Percentiles rank a stretch among this genome's conserved stretches.
These are phyloP conservation scores for Pilaira anomala DNA, from an alignment of 192 early-diverging fungal genomes.

Conservation along the genomic window DNA sequence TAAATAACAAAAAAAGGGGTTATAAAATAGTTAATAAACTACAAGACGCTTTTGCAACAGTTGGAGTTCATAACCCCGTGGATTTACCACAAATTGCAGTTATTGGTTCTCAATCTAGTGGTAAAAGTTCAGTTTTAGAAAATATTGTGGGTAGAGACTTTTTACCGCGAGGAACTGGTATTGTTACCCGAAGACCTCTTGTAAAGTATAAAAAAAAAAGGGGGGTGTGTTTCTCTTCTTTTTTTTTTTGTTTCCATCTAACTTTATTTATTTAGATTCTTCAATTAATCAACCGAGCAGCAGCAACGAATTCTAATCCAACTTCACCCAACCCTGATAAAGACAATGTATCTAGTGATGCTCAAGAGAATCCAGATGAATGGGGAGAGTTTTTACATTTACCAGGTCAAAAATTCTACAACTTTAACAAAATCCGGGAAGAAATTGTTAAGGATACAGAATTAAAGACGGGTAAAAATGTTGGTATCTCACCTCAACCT, in stretches of 20 bases:
- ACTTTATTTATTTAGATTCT: constrained; percentile 43
- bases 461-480: constrained; percentile 75
- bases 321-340: neutral
- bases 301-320: constrained; percentile 48
- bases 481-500: constrained; percentile 88
- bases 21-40: constrained; percentile 68
- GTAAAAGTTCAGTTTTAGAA: constrained; percentile 97
- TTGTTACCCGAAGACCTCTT: constrained; percentile 96
- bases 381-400: constrained; percentile 99
- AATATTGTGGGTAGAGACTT: constrained; percentile 99
- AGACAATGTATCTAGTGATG: constrained; percentile 1
- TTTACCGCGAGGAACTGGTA: constrained; percentile 93
- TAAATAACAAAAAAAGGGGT: neutral
- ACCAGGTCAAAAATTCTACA: constrained; percentile 92
- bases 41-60: constrained; percentile 88
- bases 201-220: constrained; percentile 38
- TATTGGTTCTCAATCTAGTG: constrained; percentile 83
- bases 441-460: constrained; percentile 96
- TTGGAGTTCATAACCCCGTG: constrained; percentile 86
- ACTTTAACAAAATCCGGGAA: constrained; percentile 96
- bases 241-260: neutral
- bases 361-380: constrained; percentile 76
- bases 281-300: constrained; percentile 94
- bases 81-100: constrained; percentile 88
- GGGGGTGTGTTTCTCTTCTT: neutral